These are phyloP conservation scores for Torrubiellomyces zombiae DNA, from an alignment of 2,329 filamentous ascomycete species.

Conservation along the genomic window DNA sequence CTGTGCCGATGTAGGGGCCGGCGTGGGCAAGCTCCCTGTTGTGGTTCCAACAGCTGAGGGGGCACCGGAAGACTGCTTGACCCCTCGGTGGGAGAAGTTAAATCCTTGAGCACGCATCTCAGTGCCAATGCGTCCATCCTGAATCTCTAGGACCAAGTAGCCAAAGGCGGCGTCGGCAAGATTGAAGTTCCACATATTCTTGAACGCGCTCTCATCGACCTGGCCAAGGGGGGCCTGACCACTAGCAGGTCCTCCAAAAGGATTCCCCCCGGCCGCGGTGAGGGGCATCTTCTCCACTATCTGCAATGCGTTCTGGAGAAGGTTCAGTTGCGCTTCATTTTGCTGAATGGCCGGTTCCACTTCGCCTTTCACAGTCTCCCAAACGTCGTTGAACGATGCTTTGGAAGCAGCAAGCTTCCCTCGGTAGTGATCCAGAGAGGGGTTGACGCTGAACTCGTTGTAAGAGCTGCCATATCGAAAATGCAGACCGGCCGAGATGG, in stretches of 20 bases:
- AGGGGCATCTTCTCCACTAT: constrained; percentile 98
- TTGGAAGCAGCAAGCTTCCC: constrained; percentile 96
- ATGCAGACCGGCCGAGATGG: constrained; percentile 89
- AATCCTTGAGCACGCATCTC: constrained; percentile 98
- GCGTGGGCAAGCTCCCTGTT: constrained; percentile 16
- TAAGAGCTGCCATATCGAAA: constrained; percentile 99
- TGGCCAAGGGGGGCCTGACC: constrained; percentile 62
- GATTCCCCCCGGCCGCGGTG: constrained; percentile 87
- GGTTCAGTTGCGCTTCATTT: constrained; percentile 84
- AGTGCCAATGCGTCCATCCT: constrained; percentile 88
- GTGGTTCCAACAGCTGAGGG: constrained; percentile 17
- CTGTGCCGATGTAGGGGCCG: constrained; percentile 20
- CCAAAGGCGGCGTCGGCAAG: constrained; percentile 93
- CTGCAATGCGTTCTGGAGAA: constrained; percentile 78
- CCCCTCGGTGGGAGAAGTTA: constrained; percentile 92
- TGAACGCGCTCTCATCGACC: constrained; percentile 97
- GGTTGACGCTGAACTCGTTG: constrained; percentile 99
- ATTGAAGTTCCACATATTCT: constrained; percentile 99
- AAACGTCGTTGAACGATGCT: constrained; percentile 97
- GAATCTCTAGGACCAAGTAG: constrained; percentile 86
- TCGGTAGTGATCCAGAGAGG: constrained; percentile 92
- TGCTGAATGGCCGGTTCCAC: constrained; percentile 87
- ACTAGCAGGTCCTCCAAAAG: constrained; percentile 74
- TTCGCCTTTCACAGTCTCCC: constrained; percentile 95
- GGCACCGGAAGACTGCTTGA: constrained; percentile 48